phyloP scores from a whole-genome alignment of 1,139 yeast genomes.

The Candida neerlandica region DNA sequence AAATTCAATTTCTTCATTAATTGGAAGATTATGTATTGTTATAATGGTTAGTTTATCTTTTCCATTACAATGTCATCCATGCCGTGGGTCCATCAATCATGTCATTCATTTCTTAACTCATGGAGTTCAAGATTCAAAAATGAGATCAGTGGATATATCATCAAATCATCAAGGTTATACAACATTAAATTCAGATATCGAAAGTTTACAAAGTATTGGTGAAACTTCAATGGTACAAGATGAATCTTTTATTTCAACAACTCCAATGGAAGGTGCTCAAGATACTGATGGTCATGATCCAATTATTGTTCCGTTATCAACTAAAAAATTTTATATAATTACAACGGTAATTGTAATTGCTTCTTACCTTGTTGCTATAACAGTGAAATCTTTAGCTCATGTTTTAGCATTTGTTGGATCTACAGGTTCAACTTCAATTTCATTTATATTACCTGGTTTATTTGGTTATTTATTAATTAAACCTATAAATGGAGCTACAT shows the following conservation, averaged over 20 bases:
- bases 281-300: slow-evolving; percentile 55
- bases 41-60: slow-evolving; percentile 68
- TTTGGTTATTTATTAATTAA: slow-evolving; percentile 74
- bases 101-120: slow-evolving; percentile 55
- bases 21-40: slow-evolving; percentile 73
- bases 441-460: slow-evolving; percentile 89
- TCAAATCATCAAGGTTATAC: slow-evolving; percentile 18
- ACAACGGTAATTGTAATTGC: slow-evolving; percentile 63
- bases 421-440: slow-evolving; percentile 91
- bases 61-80: slow-evolving; percentile 80
- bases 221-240: slow-evolving; percentile 22
- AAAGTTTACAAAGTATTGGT: slow-evolving; percentile 19
- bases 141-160: slow-evolving; percentile 11
- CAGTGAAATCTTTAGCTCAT: slow-evolving; percentile 77
- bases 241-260: slow-evolving; percentile 46
- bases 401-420: slow-evolving; percentile 93
- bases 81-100: slow-evolving; percentile 71
- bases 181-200: slow-evolving; percentile 24
- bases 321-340: slow-evolving; percentile 58
- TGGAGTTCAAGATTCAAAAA: slow-evolving; percentile 25
- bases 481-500: slow-evolving; percentile 34
- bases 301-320: slow-evolving; percentile 53
- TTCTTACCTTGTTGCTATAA: slow-evolving; percentile 74
- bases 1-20: slow-evolving; percentile 55
- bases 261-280: slow-evolving; percentile 54